Evolutionary conservation across 495 filamentous ascomycete genomes (phyloP).

Genomic region (Annulohypoxylon moriforme): DNA sequence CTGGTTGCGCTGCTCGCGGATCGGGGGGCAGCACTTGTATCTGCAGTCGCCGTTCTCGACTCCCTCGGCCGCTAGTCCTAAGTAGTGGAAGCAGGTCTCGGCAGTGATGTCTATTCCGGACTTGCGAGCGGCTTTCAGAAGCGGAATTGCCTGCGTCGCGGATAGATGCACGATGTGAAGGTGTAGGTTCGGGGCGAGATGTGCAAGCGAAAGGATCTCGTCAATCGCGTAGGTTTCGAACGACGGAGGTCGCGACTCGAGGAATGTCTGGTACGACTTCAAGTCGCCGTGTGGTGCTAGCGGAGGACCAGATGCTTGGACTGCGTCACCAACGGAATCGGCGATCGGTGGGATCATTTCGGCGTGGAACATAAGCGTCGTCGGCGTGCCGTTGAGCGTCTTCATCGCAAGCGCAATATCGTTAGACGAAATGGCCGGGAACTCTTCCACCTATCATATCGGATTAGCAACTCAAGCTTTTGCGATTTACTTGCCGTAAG

Average conservation of each 20-base stretch:
- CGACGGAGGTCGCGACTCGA: constrained; percentile 86
- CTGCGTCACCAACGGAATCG: constrained; percentile 81
- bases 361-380: constrained; percentile 97
- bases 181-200: constrained; percentile 82
- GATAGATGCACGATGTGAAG: constrained; percentile 96
- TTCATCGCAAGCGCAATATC: constrained; percentile 85
- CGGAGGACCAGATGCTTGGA: constrained; percentile 78
- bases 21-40: constrained; percentile 98
- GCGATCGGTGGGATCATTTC: constrained; percentile 95
- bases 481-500: constrained; percentile 1
- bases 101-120: constrained; percentile 90
- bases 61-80: constrained; percentile 87
- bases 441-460: constrained; percentile 81
- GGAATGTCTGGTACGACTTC: constrained; percentile 87
- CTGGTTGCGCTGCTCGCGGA: constrained; percentile 84
- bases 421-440: constrained; percentile 83
- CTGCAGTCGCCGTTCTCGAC: constrained; percentile 91
- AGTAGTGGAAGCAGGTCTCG: constrained; percentile 98
- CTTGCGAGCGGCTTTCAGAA: constrained; percentile 83
- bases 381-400: constrained; percentile 78
- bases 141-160: constrained; percentile 89
- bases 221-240: constrained; percentile 94
- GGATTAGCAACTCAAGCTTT: constrained; percentile 11
- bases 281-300: constrained; percentile 79
- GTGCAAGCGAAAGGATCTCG: constrained; percentile 83